These are phyloP conservation scores for Asterionellopsis glacialis DNA, from an alignment of 108 stramenopile species.

Conservation along the genomic window DNA sequence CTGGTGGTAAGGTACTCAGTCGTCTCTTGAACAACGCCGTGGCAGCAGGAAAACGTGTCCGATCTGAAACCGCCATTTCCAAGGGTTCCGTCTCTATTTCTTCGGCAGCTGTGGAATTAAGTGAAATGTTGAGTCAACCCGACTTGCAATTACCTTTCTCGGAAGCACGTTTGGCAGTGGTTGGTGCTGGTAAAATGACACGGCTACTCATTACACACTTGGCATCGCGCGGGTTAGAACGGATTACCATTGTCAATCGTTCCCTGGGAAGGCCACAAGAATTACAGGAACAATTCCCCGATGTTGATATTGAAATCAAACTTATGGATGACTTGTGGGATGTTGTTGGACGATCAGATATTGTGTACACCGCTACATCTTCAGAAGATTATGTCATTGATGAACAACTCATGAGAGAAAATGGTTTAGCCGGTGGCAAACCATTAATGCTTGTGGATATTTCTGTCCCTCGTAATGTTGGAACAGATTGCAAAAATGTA, in stretches of 20 bases:
- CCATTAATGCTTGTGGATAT: conserved; percentile 97
- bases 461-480: conserved; percentile 97
- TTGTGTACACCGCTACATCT: conserved; percentile 94
- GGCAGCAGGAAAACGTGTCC: conserved; percentile 94
- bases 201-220: conserved; percentile 93
- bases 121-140: conserved; percentile 61
- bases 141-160: conserved; percentile 89
- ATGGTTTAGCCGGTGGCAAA: conserved; percentile 68
- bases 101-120: conserved; percentile 95
- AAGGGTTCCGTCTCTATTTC: conserved; percentile 93
- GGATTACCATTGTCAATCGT: conserved; percentile 95
- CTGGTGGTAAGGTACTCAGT: conserved; percentile 94
- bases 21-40: conserved; percentile 93
- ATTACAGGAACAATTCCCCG: conserved; percentile 87
- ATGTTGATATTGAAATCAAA: conserved; percentile 89
- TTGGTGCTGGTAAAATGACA: conserved; percentile 99
- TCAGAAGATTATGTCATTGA: conserved; percentile 82
- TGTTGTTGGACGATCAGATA: conserved; percentile 85
- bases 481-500: conserved; percentile 77
- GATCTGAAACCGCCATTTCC: conserved; percentile 95
- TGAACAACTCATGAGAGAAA: conserved; percentile 67
- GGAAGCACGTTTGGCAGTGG: conserved; percentile 88
- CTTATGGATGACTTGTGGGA: conserved; percentile 88
- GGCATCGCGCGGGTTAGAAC: conserved; percentile 88
- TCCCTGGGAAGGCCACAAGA: conserved; percentile 73